These are phyloP conservation scores for Clavispora santaluciae DNA, from an alignment of 805 yeast species.

Conservation along the genomic window DNA sequence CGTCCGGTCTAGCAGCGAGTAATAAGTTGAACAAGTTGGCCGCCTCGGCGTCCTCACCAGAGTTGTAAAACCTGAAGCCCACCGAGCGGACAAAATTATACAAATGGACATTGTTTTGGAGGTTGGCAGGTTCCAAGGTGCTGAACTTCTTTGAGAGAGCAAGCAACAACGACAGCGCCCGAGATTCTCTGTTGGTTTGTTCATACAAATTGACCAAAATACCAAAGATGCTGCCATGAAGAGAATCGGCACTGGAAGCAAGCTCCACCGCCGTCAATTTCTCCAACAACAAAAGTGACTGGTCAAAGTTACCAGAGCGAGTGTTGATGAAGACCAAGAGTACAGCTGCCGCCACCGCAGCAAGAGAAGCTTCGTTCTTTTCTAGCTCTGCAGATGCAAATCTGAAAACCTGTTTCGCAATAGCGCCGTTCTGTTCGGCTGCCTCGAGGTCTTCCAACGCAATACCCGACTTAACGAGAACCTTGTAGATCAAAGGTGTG, in stretches of 20 bases:
- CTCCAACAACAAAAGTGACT: slow-evolving; percentile 15
- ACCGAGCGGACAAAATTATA: slow-evolving; percentile 26
- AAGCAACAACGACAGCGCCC: no score
- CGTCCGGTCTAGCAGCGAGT: slow-evolving; percentile 17
- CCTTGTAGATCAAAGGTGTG: slow-evolving; percentile 25
- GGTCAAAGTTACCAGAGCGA: slow-evolving; percentile 21
- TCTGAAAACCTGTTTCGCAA: slow-evolving; percentile 18
- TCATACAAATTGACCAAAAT: slow-evolving; percentile 10
- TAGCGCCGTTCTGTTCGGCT: slow-evolving; percentile 9
- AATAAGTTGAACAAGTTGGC: slow-evolving; percentile 20
- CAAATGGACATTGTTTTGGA: slow-evolving; percentile 12
- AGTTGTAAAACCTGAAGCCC: slow-evolving; percentile 25
- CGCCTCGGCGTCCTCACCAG: slow-evolving; percentile 12
- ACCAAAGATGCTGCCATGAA: slow-evolving; percentile 10
- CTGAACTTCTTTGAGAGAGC: slow-evolving; percentile 1
- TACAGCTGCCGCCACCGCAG: slow-evolving; percentile 23
- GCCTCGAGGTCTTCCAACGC: slow-evolving; percentile 22
- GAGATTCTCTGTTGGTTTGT: slow-evolving; percentile 1
- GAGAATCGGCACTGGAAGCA: neutral
- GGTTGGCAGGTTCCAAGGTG: slow-evolving; percentile 4
- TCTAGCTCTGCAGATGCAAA: slow-evolving; percentile 15
- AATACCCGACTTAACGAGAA: slow-evolving; percentile 26
- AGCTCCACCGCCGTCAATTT: slow-evolving; percentile 7
- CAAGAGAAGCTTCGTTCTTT: slow-evolving; percentile 8
- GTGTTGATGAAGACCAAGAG: slow-evolving; percentile 25